Percentiles rank a stretch among this genome's conserved stretches.
phyloP scores from a whole-genome alignment of 768 basidiomycete genomes.

The Leucosporidium yakuticum region DNA sequence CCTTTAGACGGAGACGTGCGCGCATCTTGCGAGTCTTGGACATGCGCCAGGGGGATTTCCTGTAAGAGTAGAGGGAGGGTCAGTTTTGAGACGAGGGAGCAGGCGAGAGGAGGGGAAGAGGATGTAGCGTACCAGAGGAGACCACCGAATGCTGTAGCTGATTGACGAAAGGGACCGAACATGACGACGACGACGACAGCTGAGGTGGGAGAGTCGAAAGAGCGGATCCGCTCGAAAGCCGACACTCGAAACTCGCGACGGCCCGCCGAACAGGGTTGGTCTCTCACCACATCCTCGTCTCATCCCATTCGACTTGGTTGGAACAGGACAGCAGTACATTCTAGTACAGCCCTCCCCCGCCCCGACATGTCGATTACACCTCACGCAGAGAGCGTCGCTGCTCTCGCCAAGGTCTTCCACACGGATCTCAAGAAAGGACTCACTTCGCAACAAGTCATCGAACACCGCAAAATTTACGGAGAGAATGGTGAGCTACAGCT shows the following conservation, averaged over 20 bases:
- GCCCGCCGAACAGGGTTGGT: too few relatives aligned
- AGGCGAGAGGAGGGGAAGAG: neutral
- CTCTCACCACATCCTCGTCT: too few relatives aligned
- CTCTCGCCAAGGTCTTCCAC: slow-evolving; percentile 65
- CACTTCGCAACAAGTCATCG: slow-evolving; percentile 58
- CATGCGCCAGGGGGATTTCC: slow-evolving; percentile 93
- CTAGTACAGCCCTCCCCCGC: too few relatives aligned
- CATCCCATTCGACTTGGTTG: too few relatives aligned
- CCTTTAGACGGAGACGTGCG: slow-evolving; percentile 77
- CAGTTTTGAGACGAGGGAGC: neutral
- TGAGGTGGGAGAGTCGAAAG: neutral
- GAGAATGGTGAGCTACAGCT: slow-evolving; percentile 62
- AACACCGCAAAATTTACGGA: slow-evolving; percentile 73
- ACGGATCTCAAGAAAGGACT: slow-evolving; percentile 64
- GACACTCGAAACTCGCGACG: too few relatives aligned
- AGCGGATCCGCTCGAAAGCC: neutral
- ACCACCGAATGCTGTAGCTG: slow-evolving; percentile 12
- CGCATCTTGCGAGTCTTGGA: slow-evolving; percentile 89
- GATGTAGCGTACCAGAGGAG: slow-evolving; percentile 22
- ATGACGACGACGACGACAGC: neutral
- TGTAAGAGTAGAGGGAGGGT: slow-evolving; percentile 42
- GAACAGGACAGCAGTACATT: too few relatives aligned
- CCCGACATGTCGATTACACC: too few relatives aligned
- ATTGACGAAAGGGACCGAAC: slow-evolving; percentile 17
- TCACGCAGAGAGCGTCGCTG: slow-evolving; percentile 38